Conservation (phyloP, 1,284 basidiomycete species). For the Naganishia sp. region DNA sequence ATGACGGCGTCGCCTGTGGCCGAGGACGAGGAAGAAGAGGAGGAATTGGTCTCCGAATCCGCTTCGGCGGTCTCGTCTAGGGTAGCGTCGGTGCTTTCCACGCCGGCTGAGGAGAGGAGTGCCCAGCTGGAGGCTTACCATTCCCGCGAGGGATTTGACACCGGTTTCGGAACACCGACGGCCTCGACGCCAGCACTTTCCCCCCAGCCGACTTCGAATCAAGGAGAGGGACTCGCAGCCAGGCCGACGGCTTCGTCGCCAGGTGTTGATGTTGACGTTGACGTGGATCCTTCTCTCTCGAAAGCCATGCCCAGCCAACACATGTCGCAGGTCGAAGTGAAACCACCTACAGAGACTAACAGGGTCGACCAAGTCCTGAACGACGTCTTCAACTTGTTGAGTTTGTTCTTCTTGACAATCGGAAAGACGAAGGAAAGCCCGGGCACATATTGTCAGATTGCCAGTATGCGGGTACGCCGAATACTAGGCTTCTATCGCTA, state of each 20-base stretch:
- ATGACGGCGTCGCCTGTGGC: slow-evolving; percentile 24
- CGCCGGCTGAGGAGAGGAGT: slow-evolving; percentile 26
- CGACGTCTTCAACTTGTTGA: slow-evolving; percentile 87
- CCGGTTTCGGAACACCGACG: neutral
- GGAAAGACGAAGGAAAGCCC: slow-evolving; percentile 90
- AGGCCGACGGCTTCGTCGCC: slow-evolving; percentile 11
- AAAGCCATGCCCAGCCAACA: slow-evolving; percentile 26
- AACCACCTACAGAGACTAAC: slow-evolving; percentile 69
- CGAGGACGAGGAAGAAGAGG: slow-evolving; percentile 17
- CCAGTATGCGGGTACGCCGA: slow-evolving; percentile 81
- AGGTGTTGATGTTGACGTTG: slow-evolving; percentile 23
- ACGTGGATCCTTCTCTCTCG: slow-evolving; percentile 17
- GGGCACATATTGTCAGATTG: slow-evolving; percentile 89
- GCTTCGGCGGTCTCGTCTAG: slow-evolving; percentile 25
- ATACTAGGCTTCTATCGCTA: neutral
- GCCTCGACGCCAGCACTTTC: slow-evolving; percentile 17
- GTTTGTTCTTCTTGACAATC: slow-evolving; percentile 89
- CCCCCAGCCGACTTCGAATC: slow-evolving; percentile 20
- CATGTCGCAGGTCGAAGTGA: slow-evolving; percentile 56
- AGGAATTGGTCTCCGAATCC: slow-evolving; percentile 24
- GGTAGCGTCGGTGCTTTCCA: slow-evolving; percentile 21
- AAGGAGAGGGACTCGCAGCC: neutral
- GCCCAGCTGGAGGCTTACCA: slow-evolving; percentile 13
- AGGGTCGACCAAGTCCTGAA: slow-evolving; percentile 87
- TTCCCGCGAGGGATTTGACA: neutral